Evolutionary conservation across 352 stramenopile genomes (phyloP), one percentile per base, ranked within the genome.

Genomic region (Blastocystis sp.): DNA sequence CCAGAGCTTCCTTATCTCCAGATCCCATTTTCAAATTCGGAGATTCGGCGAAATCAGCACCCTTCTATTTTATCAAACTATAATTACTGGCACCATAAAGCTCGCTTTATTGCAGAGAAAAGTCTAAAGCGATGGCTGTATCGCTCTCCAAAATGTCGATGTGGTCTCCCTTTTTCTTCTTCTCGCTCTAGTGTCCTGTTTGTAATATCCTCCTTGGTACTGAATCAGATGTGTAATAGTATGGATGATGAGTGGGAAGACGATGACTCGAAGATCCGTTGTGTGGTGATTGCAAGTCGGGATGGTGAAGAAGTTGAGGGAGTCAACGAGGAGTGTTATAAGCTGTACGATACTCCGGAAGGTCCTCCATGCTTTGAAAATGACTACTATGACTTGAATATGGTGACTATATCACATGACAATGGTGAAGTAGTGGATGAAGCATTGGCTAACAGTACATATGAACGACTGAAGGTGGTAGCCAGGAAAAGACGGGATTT

Each of bases 61-160:
- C 34, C 73, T 6, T 20, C 73, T 2, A 54, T 55, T 20, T 55
- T 84, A 3, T 84, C 73, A 23, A 84, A 84, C 56, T 84, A 84
- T 29, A 84, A 84, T 23, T 84, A 84, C 56, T 84, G 73, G 73
- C 73, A 84, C 62, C 73, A 84, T 37, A 84, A 84, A 45, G 73
- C 73, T 34, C 73, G 73, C 26, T 66, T 66, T 23, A 45, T 84
- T 11, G 45, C 73, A 2, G 50, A 84, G 73, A 34, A 45, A 20
- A 84, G 47, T 15, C 47, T 84, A 13, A 23, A 84, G 50, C 47
- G 73, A 29, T 84, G 73, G 73, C 29, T 84, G 26, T 69, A 84
- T 68, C 73, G 73, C 6, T 55, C 43, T 43, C 73, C 73, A 13
- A 66, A 68, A 6, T 84, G 73, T 53, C 73, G 73, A 26, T 26